A percentile compares a stretch with the other conserved stretches of the same genome.
These are phyloP conservation scores for Blastobotrys arbuscula DNA, from an alignment of 1,139 yeast genomes.

Conservation along the genomic window DNA sequence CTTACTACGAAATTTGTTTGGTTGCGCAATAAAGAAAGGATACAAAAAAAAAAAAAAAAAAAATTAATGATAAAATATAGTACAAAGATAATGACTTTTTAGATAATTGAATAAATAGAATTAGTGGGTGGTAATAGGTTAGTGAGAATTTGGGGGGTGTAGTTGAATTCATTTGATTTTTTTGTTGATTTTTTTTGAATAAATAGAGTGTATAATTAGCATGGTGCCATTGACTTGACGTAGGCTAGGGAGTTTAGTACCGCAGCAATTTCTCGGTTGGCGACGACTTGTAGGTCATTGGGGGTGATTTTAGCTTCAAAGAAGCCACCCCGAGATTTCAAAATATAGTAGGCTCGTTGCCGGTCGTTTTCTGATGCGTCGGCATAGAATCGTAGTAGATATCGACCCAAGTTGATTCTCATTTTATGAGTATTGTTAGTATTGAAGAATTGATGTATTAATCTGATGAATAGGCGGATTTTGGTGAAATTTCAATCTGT, in stretches of 20 bases:
- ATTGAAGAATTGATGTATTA: not conserved
- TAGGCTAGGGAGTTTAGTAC: not conserved
- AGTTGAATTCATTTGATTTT: too few species aligned
- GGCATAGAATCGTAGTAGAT: conserved; percentile 13
- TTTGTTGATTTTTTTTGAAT: not conserved
- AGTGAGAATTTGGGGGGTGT: too few species aligned
- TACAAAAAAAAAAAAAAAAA: too few species aligned
- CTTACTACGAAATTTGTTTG: too few species aligned
- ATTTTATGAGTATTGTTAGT: not conserved
- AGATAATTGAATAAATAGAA: too few species aligned
- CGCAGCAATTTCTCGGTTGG: conserved; percentile 15
- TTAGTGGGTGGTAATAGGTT: too few species aligned
- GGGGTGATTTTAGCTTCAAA: conserved; percentile 14
- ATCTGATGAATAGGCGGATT: not conserved
- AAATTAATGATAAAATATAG: too few species aligned
- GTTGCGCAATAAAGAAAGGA: too few species aligned
- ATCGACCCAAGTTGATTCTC: conserved; percentile 15
- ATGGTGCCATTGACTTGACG: conserved; percentile 14
- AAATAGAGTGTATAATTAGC: conserved; percentile 7
- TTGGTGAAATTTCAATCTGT: not conserved
- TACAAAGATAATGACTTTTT: too few species aligned
- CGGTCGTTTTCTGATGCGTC: conserved; percentile 13
- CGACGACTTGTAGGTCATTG: conserved; percentile 15
- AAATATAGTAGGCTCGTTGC: conserved; percentile 9
- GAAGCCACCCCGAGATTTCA: conserved; percentile 13